phyloP scores from a whole-genome alignment of 2,329 filamentous ascomycete genomes.

The Hortaea werneckii region DNA sequence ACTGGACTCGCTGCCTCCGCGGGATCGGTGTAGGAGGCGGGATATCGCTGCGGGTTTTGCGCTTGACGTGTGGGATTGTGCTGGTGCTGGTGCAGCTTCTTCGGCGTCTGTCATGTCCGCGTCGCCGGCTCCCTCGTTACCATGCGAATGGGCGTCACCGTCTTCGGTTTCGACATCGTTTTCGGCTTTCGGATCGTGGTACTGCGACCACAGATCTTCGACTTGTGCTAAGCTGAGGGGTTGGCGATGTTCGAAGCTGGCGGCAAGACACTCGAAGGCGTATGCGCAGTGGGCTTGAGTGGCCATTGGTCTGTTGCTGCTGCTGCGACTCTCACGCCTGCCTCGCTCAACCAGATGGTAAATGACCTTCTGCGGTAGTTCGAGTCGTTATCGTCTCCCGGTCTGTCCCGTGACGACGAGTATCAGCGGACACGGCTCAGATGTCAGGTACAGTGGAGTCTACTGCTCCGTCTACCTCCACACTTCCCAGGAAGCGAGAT shows the following conservation, averaged over 20 bases:
- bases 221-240: slow-evolving; percentile 58
- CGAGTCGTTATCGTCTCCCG: too few species aligned
- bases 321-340: neutral
- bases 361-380: too few species aligned
- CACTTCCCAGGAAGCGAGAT: too few species aligned
- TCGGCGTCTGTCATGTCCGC: slow-evolving; percentile 19
- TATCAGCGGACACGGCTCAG: too few species aligned
- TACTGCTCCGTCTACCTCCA: too few species aligned
- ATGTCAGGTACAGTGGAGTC: too few species aligned
- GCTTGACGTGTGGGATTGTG: slow-evolving; percentile 1
- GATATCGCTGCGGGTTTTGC: slow-evolving; percentile 35
- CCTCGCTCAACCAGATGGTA: neutral
- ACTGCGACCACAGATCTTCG: slow-evolving; percentile 56
- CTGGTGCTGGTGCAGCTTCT: slow-evolving; percentile 3
- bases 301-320: slow-evolving; percentile 54
- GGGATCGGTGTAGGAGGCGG: slow-evolving; percentile 26
- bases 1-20: slow-evolving; percentile 9
- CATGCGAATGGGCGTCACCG: neutral
- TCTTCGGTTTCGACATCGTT: slow-evolving; percentile 27
- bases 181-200: slow-evolving; percentile 32
- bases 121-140: neutral
- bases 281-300: slow-evolving; percentile 76
- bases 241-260: slow-evolving; percentile 61
- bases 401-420: too few species aligned
- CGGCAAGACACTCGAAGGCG: slow-evolving; percentile 80